phyloP scores from a whole-genome alignment of 176 grass and related monocot genomes.

The Neostapfia colusana region DNA sequence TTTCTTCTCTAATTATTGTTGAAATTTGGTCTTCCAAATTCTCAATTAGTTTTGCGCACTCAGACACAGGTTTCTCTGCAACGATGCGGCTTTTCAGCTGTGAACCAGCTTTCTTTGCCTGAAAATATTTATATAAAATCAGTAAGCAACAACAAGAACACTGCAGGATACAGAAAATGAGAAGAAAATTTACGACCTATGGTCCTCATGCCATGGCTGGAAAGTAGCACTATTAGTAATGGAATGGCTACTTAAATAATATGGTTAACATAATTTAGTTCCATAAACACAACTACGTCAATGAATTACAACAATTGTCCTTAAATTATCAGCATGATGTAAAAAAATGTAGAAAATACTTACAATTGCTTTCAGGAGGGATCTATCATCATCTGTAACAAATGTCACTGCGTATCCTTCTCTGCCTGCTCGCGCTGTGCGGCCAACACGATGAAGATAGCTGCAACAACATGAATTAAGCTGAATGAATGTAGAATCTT shows the following conservation, averaged over 20 bases:
- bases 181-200: constrained; percentile 1
- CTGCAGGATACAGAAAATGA: background rate
- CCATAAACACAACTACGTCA: background rate
- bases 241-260: background rate
- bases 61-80: constrained; percentile 79
- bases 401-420: constrained; percentile 98
- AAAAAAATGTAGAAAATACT: constrained; percentile 37
- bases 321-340: background rate
- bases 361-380: constrained; percentile 92
- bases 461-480: constrained; percentile 40
- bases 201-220: background rate
- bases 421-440: constrained; percentile 81
- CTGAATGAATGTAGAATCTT: background rate
- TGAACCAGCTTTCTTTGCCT: constrained; percentile 98
- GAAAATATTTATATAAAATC: constrained; percentile 11
- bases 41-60: constrained; percentile 83
- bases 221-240: background rate
- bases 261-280: constrained; percentile 1
- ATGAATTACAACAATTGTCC: background rate
- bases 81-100: constrained; percentile 87
- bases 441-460: constrained; percentile 94
- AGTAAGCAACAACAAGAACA: background rate
- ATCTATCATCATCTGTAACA: constrained; percentile 97
- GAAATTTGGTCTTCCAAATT: constrained; percentile 86
- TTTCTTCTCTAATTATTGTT: constrained; percentile 79